Conservation (phyloP, 2,329 filamentous ascomycete species). For the Penicillium sp. region DNA sequence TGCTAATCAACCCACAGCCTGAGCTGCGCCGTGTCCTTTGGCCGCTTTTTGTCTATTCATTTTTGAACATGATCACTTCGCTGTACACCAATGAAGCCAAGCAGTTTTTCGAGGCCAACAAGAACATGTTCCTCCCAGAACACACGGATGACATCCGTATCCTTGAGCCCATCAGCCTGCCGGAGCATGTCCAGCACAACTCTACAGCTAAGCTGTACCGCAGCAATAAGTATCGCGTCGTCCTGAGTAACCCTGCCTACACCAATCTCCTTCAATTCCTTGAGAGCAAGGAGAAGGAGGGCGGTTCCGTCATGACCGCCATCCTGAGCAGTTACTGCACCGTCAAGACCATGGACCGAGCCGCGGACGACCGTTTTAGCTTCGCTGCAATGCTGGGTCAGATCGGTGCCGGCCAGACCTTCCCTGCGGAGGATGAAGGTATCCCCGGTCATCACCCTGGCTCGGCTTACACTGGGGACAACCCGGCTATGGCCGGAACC, state of each 20-base stretch:
- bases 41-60: conserved; percentile 93
- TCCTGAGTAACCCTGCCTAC: conserved; percentile 79
- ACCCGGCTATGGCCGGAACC: conserved; percentile 54
- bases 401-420: conserved; percentile 51
- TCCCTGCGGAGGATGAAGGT: conserved; percentile 63
- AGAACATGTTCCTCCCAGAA: conserved; percentile 65
- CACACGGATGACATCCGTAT: conserved; percentile 75
- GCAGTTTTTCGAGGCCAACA: conserved; percentile 66
- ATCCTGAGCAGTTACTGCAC: conserved; percentile 62
- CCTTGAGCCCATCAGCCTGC: conserved; percentile 68
- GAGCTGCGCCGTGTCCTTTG: conserved; percentile 84
- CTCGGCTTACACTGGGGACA: conserved; percentile 56
- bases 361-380: conserved; percentile 54
- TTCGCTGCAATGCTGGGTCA: conserved; percentile 57
- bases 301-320: conserved; percentile 71
- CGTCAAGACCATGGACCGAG: conserved; percentile 56
- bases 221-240: conserved; percentile 82
- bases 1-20: conserved; percentile 51
- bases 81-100: conserved; percentile 68
- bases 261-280: conserved; percentile 81
- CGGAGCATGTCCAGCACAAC: conserved; percentile 74
- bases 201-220: conserved; percentile 73
- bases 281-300: conserved; percentile 77
- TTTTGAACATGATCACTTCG: conserved; percentile 70
- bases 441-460: conserved; percentile 64